phyloP scores from a whole-genome alignment of 805 yeast genomes.

The Nakazawaea ambrosiae region DNA sequence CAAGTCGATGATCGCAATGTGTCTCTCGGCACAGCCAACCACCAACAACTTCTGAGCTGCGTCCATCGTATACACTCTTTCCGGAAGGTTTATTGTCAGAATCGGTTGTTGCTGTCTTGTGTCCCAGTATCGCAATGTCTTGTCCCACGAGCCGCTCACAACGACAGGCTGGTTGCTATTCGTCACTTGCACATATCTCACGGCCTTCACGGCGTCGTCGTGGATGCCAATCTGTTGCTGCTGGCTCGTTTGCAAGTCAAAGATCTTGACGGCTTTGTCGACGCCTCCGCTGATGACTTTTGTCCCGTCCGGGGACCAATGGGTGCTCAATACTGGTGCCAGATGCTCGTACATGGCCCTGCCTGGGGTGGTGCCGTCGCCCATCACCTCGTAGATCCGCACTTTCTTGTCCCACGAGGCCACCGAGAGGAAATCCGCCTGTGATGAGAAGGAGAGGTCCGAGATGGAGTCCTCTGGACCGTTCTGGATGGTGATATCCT shows the following conservation, averaged over 20 bases:
- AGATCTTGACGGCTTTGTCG: slow-evolving; percentile 80
- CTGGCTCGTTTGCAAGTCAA: slow-evolving; percentile 79
- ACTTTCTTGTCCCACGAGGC: slow-evolving; percentile 95
- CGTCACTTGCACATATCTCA: slow-evolving; percentile 77
- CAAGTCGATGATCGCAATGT: slow-evolving; percentile 68
- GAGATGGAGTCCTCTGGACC: slow-evolving; percentile 92
- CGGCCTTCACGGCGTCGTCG: slow-evolving; percentile 68
- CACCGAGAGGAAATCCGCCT: slow-evolving; percentile 71
- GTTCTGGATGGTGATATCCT: slow-evolving; percentile 64
- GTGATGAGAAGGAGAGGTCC: slow-evolving; percentile 81
- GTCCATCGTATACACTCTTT: slow-evolving; percentile 88
- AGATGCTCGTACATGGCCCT: slow-evolving; percentile 86
- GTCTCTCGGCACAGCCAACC: slow-evolving; percentile 91
- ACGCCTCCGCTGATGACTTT: slow-evolving; percentile 86
- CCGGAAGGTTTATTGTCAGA: slow-evolving; percentile 77
- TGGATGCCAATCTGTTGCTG: slow-evolving; percentile 80
- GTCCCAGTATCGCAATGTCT: slow-evolving; percentile 93
- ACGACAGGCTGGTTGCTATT: slow-evolving; percentile 77
- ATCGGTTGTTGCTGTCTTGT: slow-evolving; percentile 78
- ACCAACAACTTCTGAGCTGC: slow-evolving; percentile 73
- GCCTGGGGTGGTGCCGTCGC: slow-evolving; percentile 75
- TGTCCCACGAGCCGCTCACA: slow-evolving; percentile 96
- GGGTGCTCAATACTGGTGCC: slow-evolving; percentile 75
- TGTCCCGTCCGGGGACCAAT: slow-evolving; percentile 85
- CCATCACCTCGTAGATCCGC: slow-evolving; percentile 79